phyloP scores from a whole-genome alignment of 495 filamentous ascomycete genomes.

The Penicillium pulvis region DNA sequence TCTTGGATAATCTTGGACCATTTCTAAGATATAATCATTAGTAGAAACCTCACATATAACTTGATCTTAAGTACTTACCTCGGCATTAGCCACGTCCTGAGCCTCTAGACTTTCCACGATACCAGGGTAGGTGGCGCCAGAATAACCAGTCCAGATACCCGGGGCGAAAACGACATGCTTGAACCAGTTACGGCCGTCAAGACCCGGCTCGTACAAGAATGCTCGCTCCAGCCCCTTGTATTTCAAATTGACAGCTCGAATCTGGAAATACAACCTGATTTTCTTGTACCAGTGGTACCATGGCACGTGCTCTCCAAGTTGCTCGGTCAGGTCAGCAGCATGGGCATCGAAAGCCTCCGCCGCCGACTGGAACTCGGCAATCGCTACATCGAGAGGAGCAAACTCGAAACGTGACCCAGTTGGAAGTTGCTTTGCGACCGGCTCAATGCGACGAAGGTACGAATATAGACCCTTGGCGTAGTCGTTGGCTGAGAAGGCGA shows the following conservation, averaged over 20 bases:
- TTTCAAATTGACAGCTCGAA: slow-evolving; percentile 57
- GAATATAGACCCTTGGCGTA: slow-evolving; percentile 44
- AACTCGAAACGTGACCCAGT: slow-evolving; percentile 43
- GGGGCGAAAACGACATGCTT: slow-evolving; percentile 73
- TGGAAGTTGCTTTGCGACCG: slow-evolving; percentile 37
- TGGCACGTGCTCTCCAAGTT: slow-evolving; percentile 56
- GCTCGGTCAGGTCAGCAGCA: slow-evolving; percentile 51
- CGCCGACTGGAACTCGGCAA: slow-evolving; percentile 47
- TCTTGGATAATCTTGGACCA: slow-evolving; percentile 47
- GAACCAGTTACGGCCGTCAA: slow-evolving; percentile 64
- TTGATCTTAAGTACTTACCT: slow-evolving; percentile 32
- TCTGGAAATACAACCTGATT: slow-evolving; percentile 58
- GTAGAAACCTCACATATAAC: background rate
- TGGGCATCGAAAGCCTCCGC: slow-evolving; percentile 55
- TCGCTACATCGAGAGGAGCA: slow-evolving; percentile 45
- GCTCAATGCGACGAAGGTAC: slow-evolving; percentile 58
- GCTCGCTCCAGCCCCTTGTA: slow-evolving; percentile 64
- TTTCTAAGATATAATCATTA: slow-evolving; percentile 35
- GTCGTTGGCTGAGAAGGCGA: slow-evolving; percentile 50
- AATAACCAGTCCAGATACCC: slow-evolving; percentile 88
- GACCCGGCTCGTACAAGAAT: slow-evolving; percentile 59
- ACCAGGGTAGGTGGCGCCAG: slow-evolving; percentile 70
- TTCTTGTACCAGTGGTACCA: slow-evolving; percentile 81
- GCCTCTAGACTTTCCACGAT: slow-evolving; percentile 62
- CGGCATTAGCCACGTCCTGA: slow-evolving; percentile 47